Evolutionary conservation across 768 basidiomycete genomes (phyloP), one percentile per base, ranked within the genome.

Genomic region (Collybia nuda): DNA sequence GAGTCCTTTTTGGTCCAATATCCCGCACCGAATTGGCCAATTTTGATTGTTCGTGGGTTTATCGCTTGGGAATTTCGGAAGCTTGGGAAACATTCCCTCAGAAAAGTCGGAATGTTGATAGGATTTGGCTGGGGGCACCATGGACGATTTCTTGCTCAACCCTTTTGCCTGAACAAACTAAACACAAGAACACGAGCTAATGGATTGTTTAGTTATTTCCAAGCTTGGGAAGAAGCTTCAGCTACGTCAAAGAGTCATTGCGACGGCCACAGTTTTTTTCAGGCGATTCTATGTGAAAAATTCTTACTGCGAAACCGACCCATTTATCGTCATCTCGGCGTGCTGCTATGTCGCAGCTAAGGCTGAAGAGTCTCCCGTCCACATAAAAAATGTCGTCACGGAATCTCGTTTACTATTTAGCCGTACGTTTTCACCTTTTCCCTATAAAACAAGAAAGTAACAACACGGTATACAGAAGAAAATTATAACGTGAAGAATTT

Each of bases 301-400:
- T 64, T 79, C 85, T 6, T 96, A 94, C 63, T 93, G 90, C 72
- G 94, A 97, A 65, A 98, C 96, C 0, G 97, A 98, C 56, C 93
- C 93, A 0, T 94, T 91, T 60, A 76, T 95, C 50, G 94, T 98
- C 44, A 84, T 94, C 39, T 85, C 93, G 0, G 92, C 94, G 0
- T 99, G 96, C 69, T 86, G 87, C 56, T 98, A 98, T 67, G 88
- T 98, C 28, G 95, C 96, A 7, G 92, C 95, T 0, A 99, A 99
- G 67, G 93, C 94, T 1, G 97, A 99, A 63, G 97, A 99, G 66
- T 91, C 87, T 0, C 95, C 97, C 0, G 80, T 93, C 0, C 93
- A 95, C 62, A 93, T 98, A 71, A 98, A 98, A 73, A 88, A 81
- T 56, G 85, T 98, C 23, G 86, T 96, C 22, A 69, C 84, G 1